Conservation (phyloP, 306 rosid species). For the Prunus padus region DNA sequence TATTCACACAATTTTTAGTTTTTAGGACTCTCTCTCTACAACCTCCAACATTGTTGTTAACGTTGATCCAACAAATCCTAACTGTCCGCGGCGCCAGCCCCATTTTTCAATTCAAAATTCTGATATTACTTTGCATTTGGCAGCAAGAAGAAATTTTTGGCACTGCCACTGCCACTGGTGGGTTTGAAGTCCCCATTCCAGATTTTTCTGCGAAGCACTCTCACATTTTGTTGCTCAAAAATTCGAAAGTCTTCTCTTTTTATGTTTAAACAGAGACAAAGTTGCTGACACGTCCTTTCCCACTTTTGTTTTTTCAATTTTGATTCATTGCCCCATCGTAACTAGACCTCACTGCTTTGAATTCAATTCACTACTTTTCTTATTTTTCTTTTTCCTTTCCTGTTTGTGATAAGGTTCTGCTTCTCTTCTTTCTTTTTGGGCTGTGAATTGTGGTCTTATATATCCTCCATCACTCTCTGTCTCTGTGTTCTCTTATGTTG, state of each 20-base stretch:
- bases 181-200: not conserved
- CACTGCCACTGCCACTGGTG: not conserved
- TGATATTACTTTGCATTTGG: not conserved
- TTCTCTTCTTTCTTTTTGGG: not conserved
- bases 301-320: not conserved
- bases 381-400: not conserved
- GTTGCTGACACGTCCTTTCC: conserved; percentile 8
- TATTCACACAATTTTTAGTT: not conserved
- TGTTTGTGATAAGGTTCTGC: conserved; percentile 28
- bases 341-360: not conserved
- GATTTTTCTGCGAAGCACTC: not conserved
- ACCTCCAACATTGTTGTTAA: not conserved
- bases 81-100: conserved; percentile 17
- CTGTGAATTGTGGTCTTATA: not conserved
- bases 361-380: not conserved
- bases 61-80: not conserved
- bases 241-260: not conserved
- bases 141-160: not conserved
- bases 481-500: not conserved
- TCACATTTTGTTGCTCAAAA: not conserved
- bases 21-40: not conserved
- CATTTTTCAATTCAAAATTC: not conserved
- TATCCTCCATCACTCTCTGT: not conserved
- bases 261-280: conserved; percentile 18
- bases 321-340: not conserved